Conservation (phyloP, 208 protist species). For the Trypanosoma avium region DNA sequence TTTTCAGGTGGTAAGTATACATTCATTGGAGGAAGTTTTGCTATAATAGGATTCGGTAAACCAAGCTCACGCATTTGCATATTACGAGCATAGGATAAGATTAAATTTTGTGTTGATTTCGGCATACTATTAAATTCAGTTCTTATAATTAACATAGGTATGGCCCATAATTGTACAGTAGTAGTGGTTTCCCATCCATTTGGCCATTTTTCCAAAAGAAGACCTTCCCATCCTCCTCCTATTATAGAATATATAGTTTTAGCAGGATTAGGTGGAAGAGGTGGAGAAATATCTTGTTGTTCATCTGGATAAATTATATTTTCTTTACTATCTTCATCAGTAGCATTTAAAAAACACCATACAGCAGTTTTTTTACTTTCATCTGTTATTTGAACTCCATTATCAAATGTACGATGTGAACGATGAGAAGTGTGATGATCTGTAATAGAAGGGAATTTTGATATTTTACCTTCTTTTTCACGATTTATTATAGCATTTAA, state of each 20-base stretch:
- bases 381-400: not conserved
- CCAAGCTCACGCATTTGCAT: slow-evolving; percentile 70
- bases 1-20: slow-evolving; percentile 44
- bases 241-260: slow-evolving; percentile 58
- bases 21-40: slow-evolving; percentile 82
- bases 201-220: slow-evolving; percentile 87
- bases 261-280: slow-evolving; percentile 49
- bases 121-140: slow-evolving; percentile 72
- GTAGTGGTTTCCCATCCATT: slow-evolving; percentile 80
- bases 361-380: no score
- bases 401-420: not conserved
- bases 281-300: slow-evolving; percentile 76
- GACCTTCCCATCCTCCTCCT: slow-evolving; percentile 82
- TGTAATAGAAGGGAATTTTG: not conserved
- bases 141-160: slow-evolving; percentile 72
- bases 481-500: not conserved
- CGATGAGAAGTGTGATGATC: not conserved
- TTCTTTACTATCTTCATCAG: not conserved
- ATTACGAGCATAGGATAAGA: slow-evolving; percentile 53
- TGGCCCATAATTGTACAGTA: slow-evolving; percentile 73
- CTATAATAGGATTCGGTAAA: slow-evolving; percentile 42
- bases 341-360: not conserved
- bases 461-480: not conserved
- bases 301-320: slow-evolving; percentile 46
- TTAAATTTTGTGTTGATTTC: slow-evolving; percentile 51